A percentile compares a stretch with the other conserved stretches of the same genome.
These are phyloP conservation scores for Harringtonia aguacate DNA, from an alignment of 2,329 filamentous ascomycete species.

Conservation along the genomic window DNA sequence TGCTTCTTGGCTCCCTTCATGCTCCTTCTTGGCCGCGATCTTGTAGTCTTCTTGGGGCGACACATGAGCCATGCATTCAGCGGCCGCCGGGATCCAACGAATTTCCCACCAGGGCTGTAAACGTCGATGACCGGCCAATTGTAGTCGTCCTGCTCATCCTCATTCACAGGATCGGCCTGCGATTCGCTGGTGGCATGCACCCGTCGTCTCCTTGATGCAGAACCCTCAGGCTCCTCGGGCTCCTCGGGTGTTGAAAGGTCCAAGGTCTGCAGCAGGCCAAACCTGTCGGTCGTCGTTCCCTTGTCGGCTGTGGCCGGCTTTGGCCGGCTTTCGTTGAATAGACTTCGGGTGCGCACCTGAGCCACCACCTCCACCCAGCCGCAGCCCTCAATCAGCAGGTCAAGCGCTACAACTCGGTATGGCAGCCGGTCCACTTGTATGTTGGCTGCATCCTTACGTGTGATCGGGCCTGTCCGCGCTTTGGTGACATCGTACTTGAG, in stretches of 20 bases:
- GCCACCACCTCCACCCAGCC: constrained; percentile 86
- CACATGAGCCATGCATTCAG: constrained; percentile 62
- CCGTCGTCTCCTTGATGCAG: too few relatives aligned
- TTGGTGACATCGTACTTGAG: constrained; percentile 78
- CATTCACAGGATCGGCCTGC: too few relatives aligned
- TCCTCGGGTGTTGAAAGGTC: constrained; percentile 14
- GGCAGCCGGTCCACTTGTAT: constrained; percentile 59
- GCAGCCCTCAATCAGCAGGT: constrained; percentile 83
- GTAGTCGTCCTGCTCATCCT: constrained; percentile 16
- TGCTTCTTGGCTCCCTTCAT: constrained; percentile 15
- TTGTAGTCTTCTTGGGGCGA: constrained; percentile 27
- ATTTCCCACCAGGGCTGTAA: constrained; percentile 75
- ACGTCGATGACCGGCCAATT: constrained; percentile 69
- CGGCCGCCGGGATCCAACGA: constrained; percentile 54
- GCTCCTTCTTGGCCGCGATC: constrained; percentile 10
- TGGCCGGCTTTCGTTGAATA: constrained; percentile 15
- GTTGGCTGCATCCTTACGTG: constrained; percentile 49
- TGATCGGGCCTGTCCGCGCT: constrained; percentile 63
- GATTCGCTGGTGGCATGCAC: too few relatives aligned
- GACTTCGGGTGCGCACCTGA: constrained; percentile 58
- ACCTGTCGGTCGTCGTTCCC: neutral
- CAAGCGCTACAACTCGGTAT: constrained; percentile 68
- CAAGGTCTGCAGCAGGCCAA: constrained; percentile 15
- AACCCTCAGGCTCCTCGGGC: too few relatives aligned
- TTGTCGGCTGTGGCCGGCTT: constrained; percentile 12